Percentiles rank a stretch among this genome's conserved stretches.
phyloP scores from a whole-genome alignment of 164 flowering plant genomes.

The Aristolochia californica region DNA sequence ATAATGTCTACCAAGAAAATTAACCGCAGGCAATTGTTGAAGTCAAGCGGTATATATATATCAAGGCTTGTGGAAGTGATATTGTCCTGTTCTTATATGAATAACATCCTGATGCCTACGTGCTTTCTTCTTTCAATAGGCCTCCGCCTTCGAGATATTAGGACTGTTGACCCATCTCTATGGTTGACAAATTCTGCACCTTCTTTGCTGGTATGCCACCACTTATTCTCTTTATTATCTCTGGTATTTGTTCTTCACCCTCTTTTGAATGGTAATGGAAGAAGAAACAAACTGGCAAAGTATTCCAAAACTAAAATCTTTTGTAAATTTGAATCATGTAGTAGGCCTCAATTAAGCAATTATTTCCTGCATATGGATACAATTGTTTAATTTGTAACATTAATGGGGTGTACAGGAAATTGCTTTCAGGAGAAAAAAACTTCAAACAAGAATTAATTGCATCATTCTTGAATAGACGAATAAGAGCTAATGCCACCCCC shows the following conservation, averaged over 20 bases:
- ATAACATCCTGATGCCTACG: neutral
- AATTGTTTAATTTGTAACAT: too few species aligned
- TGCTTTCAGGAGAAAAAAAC: too few species aligned
- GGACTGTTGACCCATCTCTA: constrained; percentile 93
- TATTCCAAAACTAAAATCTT: too few species aligned
- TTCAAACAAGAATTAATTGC: too few species aligned
- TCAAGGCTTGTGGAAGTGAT: neutral
- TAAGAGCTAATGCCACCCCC: too few species aligned
- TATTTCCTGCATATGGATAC: too few species aligned
- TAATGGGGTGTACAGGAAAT: too few species aligned
- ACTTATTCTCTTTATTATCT: neutral
- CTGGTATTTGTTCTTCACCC: neutral
- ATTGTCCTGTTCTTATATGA: neutral
- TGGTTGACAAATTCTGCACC: constrained; percentile 95
- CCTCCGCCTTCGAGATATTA: constrained; percentile 89
- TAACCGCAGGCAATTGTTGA: constrained; percentile 65
- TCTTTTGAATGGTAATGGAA: neutral
- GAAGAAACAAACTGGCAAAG: too few species aligned
- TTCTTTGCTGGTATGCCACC: constrained; percentile 58
- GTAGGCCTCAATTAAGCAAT: too few species aligned
- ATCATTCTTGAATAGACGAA: too few species aligned
- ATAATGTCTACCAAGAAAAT: constrained; percentile 58
- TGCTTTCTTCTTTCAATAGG: constrained; percentile 30
- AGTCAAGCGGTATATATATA: constrained; percentile 72
- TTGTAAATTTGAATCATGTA: too few species aligned